Conservation (phyloP, 805 yeast genomes). For the Metschnikowia santaceciliae region DNA sequence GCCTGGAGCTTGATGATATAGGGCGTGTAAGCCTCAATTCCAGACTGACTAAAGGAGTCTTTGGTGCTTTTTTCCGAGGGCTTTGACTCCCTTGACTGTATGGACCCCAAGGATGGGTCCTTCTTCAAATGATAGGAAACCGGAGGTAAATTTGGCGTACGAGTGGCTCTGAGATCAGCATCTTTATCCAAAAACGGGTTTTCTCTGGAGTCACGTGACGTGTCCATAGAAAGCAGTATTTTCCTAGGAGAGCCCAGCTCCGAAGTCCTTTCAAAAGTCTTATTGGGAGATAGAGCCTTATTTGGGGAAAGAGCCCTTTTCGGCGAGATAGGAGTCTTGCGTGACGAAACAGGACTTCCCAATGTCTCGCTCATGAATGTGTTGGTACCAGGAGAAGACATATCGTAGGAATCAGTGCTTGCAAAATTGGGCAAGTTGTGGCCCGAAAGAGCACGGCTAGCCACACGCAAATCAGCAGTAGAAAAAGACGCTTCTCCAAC, state of each 20-base stretch:
- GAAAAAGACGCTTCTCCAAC: constrained; percentile 61
- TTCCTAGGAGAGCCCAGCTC: background rate
- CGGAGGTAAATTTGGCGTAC: background rate
- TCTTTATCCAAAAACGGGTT: constrained; percentile 1
- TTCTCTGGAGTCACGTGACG: background rate
- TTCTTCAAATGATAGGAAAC: background rate
- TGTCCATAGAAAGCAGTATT: background rate
- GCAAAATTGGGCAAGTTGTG: constrained; percentile 72
- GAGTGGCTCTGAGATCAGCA: background rate
- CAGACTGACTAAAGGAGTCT: background rate
- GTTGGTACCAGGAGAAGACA: constrained; percentile 15
- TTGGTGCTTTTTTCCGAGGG: too few species aligned
- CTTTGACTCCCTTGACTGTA: too few species aligned
- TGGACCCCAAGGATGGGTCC: background rate
- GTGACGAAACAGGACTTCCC: background rate
- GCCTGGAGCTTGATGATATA: constrained; percentile 60
- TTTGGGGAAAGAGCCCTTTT: background rate
- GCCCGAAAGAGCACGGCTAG: constrained; percentile 68
- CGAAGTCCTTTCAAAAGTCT: too few species aligned
- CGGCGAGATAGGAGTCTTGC: background rate
- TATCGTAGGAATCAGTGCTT: constrained; percentile 32
- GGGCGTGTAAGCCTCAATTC: constrained; percentile 1
- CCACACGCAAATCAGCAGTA: constrained; percentile 62
- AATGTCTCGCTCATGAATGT: constrained; percentile 18
- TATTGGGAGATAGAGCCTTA: too few species aligned